Conservation (phyloP, 2,329 filamentous ascomycete species). For the Ophiostoma australiae region DNA sequence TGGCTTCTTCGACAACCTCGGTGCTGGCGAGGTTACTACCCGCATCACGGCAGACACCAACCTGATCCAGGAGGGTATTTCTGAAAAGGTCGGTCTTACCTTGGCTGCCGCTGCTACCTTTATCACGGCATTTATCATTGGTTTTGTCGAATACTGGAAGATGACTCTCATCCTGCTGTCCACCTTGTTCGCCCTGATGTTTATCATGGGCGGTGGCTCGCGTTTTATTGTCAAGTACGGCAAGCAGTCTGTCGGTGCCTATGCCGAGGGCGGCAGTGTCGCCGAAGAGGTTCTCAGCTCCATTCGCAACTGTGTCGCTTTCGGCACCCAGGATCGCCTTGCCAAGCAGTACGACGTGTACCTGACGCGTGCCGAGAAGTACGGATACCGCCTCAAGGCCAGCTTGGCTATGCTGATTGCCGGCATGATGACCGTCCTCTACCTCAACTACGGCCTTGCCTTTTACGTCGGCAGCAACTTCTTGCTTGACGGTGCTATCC, state of each 20-base stretch:
- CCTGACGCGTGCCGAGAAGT: slow-evolving; percentile 65
- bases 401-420: slow-evolving; percentile 74
- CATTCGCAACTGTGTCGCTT: slow-evolving; percentile 85
- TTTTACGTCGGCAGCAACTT: slow-evolving; percentile 85
- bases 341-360: slow-evolving; percentile 78
- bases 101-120: slow-evolving; percentile 76
- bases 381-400: slow-evolving; percentile 70
- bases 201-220: slow-evolving; percentile 70
- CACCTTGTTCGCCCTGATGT: slow-evolving; percentile 72
- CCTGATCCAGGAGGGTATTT: slow-evolving; percentile 87
- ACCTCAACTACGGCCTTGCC: slow-evolving; percentile 78
- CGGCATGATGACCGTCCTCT: slow-evolving; percentile 76
- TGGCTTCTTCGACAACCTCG: slow-evolving; percentile 87
- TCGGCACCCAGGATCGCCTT: slow-evolving; percentile 89
- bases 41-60: slow-evolving; percentile 93
- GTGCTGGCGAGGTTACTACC: slow-evolving; percentile 88
- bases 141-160: slow-evolving; percentile 89
- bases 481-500: slow-evolving; percentile 60
- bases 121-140: slow-evolving; percentile 81
- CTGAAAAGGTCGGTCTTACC: slow-evolving; percentile 78
- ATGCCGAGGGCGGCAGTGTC: slow-evolving; percentile 78
- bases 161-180: slow-evolving; percentile 81
- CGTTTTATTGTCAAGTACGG: slow-evolving; percentile 74
- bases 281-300: slow-evolving; percentile 94
- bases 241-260: slow-evolving; percentile 70